These are phyloP conservation scores for Rhododendron simsii DNA, from an alignment of 148 eudicot genomes.

Conservation along the genomic window DNA sequence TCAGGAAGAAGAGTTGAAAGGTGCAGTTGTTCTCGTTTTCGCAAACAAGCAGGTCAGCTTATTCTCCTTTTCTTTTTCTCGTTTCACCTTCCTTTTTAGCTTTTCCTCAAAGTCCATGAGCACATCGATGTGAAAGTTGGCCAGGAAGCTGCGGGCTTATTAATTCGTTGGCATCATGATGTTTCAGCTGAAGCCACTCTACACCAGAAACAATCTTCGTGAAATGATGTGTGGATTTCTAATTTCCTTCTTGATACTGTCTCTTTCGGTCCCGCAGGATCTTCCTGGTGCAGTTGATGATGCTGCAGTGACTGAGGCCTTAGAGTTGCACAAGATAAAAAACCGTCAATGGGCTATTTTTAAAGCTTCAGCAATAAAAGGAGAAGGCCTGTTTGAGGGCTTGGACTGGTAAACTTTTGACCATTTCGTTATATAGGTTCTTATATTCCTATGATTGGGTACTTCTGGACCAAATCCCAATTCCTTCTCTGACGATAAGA, in stretches of 20 bases:
- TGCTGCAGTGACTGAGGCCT: conserved; percentile 87
- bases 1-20: conserved; percentile 98
- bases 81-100: neutral
- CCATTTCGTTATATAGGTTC: neutral
- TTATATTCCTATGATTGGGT: neutral
- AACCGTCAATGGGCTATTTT: conserved; percentile 95
- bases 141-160: neutral
- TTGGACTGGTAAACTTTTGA: conserved; percentile 75
- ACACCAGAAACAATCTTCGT: neutral
- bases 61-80: neutral
- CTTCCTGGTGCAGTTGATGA: conserved; percentile 97
- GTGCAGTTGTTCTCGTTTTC: conserved; percentile 83
- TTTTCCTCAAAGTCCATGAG: neutral
- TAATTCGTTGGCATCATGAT: neutral
- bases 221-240: neutral
- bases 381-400: conserved; percentile 97
- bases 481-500: neutral
- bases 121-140: neutral
- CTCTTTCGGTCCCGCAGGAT: conserved; percentile 43
- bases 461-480: neutral
- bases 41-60: conserved; percentile 91
- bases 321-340: conserved; percentile 95
- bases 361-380: conserved; percentile 93
- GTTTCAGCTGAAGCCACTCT: neutral
- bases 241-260: neutral